phyloP scores from a whole-genome alignment of 192 early-diverging fungal genomes.

The Coemansia guatemalensis region DNA sequence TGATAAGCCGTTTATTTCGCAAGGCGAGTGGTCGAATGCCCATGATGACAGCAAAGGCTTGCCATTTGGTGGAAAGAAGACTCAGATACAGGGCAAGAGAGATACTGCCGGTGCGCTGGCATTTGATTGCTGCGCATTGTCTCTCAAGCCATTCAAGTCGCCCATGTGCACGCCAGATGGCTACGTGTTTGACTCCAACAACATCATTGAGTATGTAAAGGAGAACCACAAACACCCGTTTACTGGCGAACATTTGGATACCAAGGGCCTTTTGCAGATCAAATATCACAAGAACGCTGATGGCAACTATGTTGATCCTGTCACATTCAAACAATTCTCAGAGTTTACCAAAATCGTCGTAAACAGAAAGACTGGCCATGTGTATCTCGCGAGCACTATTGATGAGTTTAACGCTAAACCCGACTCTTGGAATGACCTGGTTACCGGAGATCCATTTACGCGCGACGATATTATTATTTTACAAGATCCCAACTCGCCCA shows the following conservation, averaged over 20 bases:
- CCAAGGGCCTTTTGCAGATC: constrained; percentile 73
- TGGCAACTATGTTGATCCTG: constrained; percentile 83
- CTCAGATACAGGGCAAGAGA: constrained; percentile 54
- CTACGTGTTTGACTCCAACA: constrained; percentile 81
- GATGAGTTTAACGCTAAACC: constrained; percentile 83
- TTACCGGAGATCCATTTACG: constrained; percentile 85
- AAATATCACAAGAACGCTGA: constrained; percentile 82
- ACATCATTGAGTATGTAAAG: constrained; percentile 79
- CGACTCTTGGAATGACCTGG: constrained; percentile 82
- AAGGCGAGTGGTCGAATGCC: constrained; percentile 70
- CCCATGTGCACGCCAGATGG: constrained; percentile 88
- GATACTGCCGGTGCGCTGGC: constrained; percentile 61
- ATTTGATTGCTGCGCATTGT: constrained; percentile 88
- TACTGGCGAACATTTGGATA: constrained; percentile 70
- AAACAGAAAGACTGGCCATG: constrained; percentile 81
- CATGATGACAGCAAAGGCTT: constrained; percentile 60
- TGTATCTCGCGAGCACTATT: constrained; percentile 83
- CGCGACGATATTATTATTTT: constrained; percentile 87
- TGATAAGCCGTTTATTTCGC: constrained; percentile 90
- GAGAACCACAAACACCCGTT: constrained; percentile 86
- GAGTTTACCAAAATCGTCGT: constrained; percentile 86
- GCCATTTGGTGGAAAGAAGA: constrained; percentile 65
- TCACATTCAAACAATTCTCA: constrained; percentile 86
- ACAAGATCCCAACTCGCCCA: constrained; percentile 56
- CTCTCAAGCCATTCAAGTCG: constrained; percentile 80